Percentiles rank a stretch among this genome's conserved stretches.
phyloP scores from a whole-genome alignment of 2,329 filamentous ascomycete species.

The Graphiopsis chlorocephala region DNA sequence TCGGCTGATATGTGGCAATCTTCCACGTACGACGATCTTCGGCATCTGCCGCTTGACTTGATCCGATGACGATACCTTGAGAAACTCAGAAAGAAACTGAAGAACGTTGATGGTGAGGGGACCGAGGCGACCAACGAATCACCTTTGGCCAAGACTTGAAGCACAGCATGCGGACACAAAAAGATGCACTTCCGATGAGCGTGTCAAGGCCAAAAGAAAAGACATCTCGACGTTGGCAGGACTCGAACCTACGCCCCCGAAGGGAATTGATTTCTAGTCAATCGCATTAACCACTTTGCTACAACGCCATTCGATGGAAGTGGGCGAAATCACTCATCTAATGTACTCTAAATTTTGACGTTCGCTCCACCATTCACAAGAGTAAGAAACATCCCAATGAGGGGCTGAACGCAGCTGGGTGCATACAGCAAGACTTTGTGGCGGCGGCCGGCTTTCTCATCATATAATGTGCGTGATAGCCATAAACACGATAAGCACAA shows the following conservation, averaged over 20 bases:
- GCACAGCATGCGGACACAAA: no score
- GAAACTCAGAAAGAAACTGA: not conserved
- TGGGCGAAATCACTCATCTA: no score
- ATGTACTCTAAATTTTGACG: no score
- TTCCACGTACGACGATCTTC: not conserved
- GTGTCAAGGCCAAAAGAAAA: not conserved
- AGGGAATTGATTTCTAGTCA: slow-evolving; percentile 23
- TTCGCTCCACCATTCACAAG: not conserved
- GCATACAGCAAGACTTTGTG: not conserved
- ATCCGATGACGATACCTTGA: not conserved
- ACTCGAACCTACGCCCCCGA: slow-evolving; percentile 22
- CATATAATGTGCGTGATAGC: not conserved
- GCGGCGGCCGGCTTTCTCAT: not conserved
- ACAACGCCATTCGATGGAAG: slow-evolving; percentile 11
- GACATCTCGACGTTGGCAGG: slow-evolving; percentile 17
- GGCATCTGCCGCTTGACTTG: not conserved
- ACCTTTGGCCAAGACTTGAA: no score
- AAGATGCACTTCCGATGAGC: not conserved
- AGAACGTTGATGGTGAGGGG: not conserved
- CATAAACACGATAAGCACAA: not conserved
- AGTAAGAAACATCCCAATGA: not conserved
- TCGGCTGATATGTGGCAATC: not conserved
- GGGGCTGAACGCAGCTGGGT: not conserved
- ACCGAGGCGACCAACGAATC: no score
- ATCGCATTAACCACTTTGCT: slow-evolving; percentile 23